A percentile compares a stretch with the other conserved stretches of the same genome.
phyloP scores from a whole-genome alignment of 177 flowering plant genomes.

The Tripterygium wilfordii region DNA sequence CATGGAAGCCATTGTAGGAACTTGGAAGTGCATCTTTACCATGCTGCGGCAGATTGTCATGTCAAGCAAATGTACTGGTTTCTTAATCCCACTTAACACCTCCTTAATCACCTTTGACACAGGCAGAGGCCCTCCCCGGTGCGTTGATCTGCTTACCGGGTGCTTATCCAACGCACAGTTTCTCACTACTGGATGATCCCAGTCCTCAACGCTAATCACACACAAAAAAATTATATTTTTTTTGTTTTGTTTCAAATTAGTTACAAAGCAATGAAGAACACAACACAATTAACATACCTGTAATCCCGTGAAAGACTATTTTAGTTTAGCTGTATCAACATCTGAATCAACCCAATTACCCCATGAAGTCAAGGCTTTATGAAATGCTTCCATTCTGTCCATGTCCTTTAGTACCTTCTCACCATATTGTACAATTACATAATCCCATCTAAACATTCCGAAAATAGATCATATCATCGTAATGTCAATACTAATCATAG shows the following conservation, averaged over 20 bases:
- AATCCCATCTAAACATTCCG: constrained; percentile 41
- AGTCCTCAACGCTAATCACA: constrained; percentile 54
- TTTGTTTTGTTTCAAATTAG: no score
- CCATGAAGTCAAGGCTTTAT: constrained; percentile 42
- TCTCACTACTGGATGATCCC: constrained; percentile 39
- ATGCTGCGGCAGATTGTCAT: constrained; percentile 59
- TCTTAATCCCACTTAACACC: constrained; percentile 31
- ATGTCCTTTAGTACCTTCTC: constrained; percentile 30
- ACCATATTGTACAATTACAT: constrained; percentile 36
- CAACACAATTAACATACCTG: no score
- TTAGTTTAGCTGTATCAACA: constrained; percentile 26
- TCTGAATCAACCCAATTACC: constrained; percentile 46
- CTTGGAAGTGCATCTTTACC: constrained; percentile 76
- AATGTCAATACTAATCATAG: no score
- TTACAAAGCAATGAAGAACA: no score
- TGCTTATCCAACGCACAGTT: constrained; percentile 41
- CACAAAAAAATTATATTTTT: no score
- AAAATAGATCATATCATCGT: no score
- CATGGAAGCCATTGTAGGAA: constrained; percentile 29
- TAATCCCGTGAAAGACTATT: constrained; percentile 49
- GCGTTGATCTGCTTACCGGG: constrained; percentile 44
- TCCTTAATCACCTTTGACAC: constrained; percentile 33
- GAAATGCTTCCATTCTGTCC: constrained; percentile 51
- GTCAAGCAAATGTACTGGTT: constrained; percentile 47
- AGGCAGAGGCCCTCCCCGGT: constrained; percentile 36